A percentile compares a stretch with the other conserved stretches of the same genome.
phyloP scores from a whole-genome alignment of 2,329 filamentous ascomycete species.

The Arthrobotrys sphaeroides region DNA sequence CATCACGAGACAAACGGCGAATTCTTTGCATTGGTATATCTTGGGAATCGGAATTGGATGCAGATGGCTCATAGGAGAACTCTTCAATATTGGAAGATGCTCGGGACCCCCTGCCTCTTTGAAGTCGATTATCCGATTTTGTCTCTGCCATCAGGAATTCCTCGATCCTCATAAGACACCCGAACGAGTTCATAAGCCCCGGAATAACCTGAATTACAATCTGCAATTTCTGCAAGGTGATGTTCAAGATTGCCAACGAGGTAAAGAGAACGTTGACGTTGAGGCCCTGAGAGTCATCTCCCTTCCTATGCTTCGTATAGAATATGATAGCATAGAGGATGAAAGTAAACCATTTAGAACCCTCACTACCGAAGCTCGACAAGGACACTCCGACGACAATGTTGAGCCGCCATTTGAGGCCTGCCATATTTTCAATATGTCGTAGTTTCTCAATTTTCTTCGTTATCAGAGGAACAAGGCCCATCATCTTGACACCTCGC shows the following conservation, averaged over 20 bases:
- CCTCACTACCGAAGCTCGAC: slow-evolving; percentile 37
- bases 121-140: slow-evolving; percentile 32
- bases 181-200: slow-evolving; percentile 31
- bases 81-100: background rate
- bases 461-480: slow-evolving; percentile 18
- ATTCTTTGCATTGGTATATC: slow-evolving; percentile 22
- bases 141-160: slow-evolving; percentile 45
- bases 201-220: slow-evolving; percentile 43
- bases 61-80: background rate
- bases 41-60: background rate
- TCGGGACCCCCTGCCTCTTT: background rate
- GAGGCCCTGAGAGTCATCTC: slow-evolving; percentile 13
- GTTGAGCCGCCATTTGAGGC: slow-evolving; percentile 23
- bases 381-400: slow-evolving; percentile 18
- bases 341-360: slow-evolving; percentile 52
- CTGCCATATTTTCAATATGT: slow-evolving; percentile 36
- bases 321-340: slow-evolving; percentile 40
- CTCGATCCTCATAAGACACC: slow-evolving; percentile 40
- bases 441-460: slow-evolving; percentile 28
- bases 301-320: slow-evolving; percentile 18
- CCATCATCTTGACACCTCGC: slow-evolving; percentile 52
- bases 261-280: slow-evolving; percentile 48
- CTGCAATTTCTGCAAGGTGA: slow-evolving; percentile 33
- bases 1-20: background rate
- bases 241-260: slow-evolving; percentile 42